Percentiles rank a stretch among this genome's conserved stretches.
Evolutionary conservation across 352 stramenopile genomes (phyloP).

Genomic region (Bremia lactucae): DNA sequence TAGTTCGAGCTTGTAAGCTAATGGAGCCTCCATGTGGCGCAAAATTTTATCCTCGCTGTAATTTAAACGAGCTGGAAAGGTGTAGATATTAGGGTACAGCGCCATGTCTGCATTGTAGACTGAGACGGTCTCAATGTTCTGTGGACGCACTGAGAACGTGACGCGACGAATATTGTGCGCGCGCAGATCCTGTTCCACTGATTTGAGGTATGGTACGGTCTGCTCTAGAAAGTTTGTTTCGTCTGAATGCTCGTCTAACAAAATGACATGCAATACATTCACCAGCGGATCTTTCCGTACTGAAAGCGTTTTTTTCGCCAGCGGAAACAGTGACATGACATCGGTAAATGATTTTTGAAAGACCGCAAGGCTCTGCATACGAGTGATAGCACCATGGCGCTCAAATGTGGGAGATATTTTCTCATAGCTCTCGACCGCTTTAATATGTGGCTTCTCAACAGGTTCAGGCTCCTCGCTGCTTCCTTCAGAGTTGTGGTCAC

Average conservation of each 20-base stretch:
- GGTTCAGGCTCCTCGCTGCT: conserved; percentile 28
- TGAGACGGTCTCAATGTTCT: conserved; percentile 26
- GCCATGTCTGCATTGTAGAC: conserved; percentile 42
- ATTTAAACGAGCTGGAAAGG: conserved; percentile 71
- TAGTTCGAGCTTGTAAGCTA: conserved; percentile 98
- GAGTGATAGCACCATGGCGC: conserved; percentile 79
- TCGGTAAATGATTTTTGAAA: conserved; percentile 62
- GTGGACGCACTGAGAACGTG: conserved; percentile 76
- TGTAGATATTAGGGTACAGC: conserved; percentile 85
- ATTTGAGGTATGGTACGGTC: conserved; percentile 54
- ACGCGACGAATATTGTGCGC: conserved; percentile 80
- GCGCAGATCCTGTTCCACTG: conserved; percentile 40
- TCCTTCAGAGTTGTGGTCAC: conserved; percentile 22
- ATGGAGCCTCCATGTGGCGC: conserved; percentile 95
- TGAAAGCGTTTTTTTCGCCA: conserved; percentile 59
- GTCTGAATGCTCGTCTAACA: conserved; percentile 58
- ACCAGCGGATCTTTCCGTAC: conserved; percentile 51
- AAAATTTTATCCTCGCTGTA: conserved; percentile 98
- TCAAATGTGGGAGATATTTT: conserved; percentile 63
- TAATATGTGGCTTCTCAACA: conserved; percentile 18
- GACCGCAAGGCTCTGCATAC: conserved; percentile 75
- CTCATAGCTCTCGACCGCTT: conserved; percentile 43
- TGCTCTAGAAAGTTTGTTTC: conserved; percentile 46
- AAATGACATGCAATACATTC: conserved; percentile 78
- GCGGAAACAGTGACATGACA: conserved; percentile 60